phyloP scores from a whole-genome alignment of 140 eudicot species.

The Erigeron philadelphicus region DNA sequence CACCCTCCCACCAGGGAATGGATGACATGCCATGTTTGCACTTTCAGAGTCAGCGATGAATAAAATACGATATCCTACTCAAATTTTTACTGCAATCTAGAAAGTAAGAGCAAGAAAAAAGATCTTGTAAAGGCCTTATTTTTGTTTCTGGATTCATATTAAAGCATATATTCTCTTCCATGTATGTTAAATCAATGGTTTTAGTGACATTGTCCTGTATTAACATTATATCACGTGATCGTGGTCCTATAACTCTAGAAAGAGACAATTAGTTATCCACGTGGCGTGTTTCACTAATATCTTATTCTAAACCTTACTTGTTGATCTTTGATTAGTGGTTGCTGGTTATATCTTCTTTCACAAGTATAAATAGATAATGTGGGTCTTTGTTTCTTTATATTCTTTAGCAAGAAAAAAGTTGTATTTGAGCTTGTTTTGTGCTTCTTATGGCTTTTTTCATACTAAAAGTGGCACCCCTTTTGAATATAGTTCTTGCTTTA shows the following conservation, averaged over 20 bases:
- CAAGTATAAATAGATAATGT: slow-evolving; percentile 53
- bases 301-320: slow-evolving; percentile 20
- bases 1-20: slow-evolving; percentile 34
- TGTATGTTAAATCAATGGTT: slow-evolving; percentile 22
- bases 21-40: slow-evolving; percentile 48
- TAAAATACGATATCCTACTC: slow-evolving; percentile 23
- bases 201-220: slow-evolving; percentile 8
- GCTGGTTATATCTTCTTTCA: neutral
- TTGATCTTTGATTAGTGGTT: slow-evolving; percentile 26
- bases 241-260: slow-evolving; percentile 42
- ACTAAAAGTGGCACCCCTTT: slow-evolving; percentile 25
- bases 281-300: slow-evolving; percentile 33
- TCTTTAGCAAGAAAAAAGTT: slow-evolving; percentile 37
- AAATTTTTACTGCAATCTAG: slow-evolving; percentile 29
- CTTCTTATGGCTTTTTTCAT: slow-evolving; percentile 46
- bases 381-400: slow-evolving; percentile 41
- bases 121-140: slow-evolving; percentile 22
- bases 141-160: slow-evolving; percentile 22
- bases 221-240: slow-evolving; percentile 34
- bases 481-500: slow-evolving; percentile 25
- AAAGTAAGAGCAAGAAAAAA: slow-evolving; percentile 16
- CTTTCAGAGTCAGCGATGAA: slow-evolving; percentile 33
- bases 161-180: slow-evolving; percentile 25
- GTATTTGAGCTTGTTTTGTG: slow-evolving; percentile 29
- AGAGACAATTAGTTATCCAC: slow-evolving; percentile 32